Conservation (phyloP, 2,329 filamentous ascomycete genomes). For the Alternaria brassicae region DNA sequence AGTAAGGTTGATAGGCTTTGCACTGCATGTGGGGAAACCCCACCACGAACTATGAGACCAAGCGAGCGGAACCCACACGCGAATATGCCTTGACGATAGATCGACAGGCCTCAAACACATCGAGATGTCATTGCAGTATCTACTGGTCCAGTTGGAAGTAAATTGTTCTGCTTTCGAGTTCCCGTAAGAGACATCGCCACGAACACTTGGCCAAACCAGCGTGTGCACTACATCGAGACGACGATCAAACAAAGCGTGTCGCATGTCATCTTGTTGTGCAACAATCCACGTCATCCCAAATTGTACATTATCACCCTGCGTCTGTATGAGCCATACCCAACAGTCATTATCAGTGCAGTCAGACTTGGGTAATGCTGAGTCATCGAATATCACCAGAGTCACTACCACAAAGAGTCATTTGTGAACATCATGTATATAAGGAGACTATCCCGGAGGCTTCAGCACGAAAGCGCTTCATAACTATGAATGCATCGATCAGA, state of each 20-base stretch:
- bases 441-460: slow-evolving; percentile 25
- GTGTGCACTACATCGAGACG: neutral
- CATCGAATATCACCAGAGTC: slow-evolving; percentile 4
- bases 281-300: neutral
- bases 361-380: neutral
- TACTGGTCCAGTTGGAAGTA: neutral
- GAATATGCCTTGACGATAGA: neutral
- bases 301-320: neutral
- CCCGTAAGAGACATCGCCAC: neutral
- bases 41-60: neutral
- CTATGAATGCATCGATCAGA: neutral
- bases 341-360: neutral
- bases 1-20: too few relatives aligned
- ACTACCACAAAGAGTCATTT: slow-evolving; percentile 18
- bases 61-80: neutral
- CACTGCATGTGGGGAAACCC: neutral
- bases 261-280: neutral
- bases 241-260: neutral
- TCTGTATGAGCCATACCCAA: neutral
- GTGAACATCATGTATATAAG: slow-evolving; percentile 24
- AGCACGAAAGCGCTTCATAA: slow-evolving; percentile 14
- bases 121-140: neutral
- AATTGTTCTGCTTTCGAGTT: neutral
- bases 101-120: too few relatives aligned
- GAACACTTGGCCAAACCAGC: neutral